phyloP scores from a whole-genome alignment of 169 alveolate genomes.

The Theileria annulata region DNA sequence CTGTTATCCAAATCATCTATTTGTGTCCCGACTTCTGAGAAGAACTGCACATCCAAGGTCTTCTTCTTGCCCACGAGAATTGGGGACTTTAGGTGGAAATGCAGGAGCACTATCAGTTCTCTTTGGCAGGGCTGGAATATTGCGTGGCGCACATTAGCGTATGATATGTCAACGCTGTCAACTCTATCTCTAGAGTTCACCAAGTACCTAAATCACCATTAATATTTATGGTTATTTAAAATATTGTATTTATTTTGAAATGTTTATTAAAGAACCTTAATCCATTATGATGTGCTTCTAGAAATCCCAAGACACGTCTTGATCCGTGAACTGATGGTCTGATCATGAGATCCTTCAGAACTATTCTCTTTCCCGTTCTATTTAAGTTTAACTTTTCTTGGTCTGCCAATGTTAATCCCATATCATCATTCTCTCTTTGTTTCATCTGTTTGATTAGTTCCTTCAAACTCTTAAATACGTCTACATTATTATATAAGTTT shows the following conservation, averaged over 20 bases:
- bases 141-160: constrained; percentile 92
- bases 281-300: constrained; percentile 97
- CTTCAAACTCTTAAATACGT: constrained; percentile 86
- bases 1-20: constrained; percentile 94
- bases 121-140: constrained; percentile 96
- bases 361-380: constrained; percentile 76
- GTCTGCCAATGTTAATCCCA: constrained; percentile 83
- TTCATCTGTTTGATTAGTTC: constrained; percentile 91
- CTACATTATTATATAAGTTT: constrained; percentile 18
- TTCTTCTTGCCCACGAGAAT: constrained; percentile 94
- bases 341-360: constrained; percentile 80
- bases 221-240: constrained; percentile 23
- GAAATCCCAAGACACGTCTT: constrained; percentile 87
- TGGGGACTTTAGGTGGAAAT: constrained; percentile 91
- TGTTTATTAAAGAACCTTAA: constrained; percentile 74
- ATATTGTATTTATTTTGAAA: neutral
- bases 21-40: constrained; percentile 94
- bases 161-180: constrained; percentile 89
- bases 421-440: constrained; percentile 89
- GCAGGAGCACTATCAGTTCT: constrained; percentile 92
- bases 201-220: constrained; percentile 46
- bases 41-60: constrained; percentile 93
- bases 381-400: constrained; percentile 87
- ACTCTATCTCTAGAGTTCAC: constrained; percentile 76
- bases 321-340: constrained; percentile 80